Evolutionary conservation across 2,329 filamentous ascomycete species (phyloP).

Genomic region (Fusarium sp.): DNA sequence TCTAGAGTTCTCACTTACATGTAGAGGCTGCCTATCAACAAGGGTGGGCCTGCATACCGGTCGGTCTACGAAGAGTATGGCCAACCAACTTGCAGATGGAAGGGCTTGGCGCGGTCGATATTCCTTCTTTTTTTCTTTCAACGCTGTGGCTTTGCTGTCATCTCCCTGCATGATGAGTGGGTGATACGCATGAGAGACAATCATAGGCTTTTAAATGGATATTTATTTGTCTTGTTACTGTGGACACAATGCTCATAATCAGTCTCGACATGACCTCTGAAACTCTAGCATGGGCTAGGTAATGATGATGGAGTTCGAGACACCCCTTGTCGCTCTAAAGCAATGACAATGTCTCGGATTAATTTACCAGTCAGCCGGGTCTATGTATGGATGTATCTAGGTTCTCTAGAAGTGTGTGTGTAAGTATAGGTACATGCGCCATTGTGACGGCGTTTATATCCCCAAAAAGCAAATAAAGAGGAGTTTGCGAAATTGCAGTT

Average conservation of each 20-base stretch:
- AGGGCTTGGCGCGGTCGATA: conserved; percentile 4
- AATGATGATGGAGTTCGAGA: no score
- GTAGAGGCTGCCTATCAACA: no score
- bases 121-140: conserved; percentile 16
- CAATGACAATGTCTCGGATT: no score
- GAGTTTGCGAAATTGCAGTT: not conserved
- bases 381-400: not conserved
- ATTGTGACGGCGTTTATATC: no score
- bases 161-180: conserved; percentile 24
- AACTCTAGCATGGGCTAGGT: no score
- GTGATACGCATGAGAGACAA: not conserved
- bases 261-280: not conserved
- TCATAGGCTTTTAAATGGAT: not conserved
- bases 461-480: conserved; percentile 6
- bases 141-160: conserved; percentile 4
- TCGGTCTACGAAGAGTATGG: conserved; percentile 23
- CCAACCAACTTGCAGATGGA: conserved; percentile 3
- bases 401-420: not conserved
- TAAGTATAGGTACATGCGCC: no score
- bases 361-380: not conserved
- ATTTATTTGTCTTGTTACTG: not conserved
- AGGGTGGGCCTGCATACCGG: conserved; percentile 36
- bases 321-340: no score
- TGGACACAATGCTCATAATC: not conserved
- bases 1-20: not conserved